A percentile compares a stretch with the other conserved stretches of the same genome.
Conservation (phyloP, 2,329 filamentous ascomycete species). For the Apiospora marii region DNA sequence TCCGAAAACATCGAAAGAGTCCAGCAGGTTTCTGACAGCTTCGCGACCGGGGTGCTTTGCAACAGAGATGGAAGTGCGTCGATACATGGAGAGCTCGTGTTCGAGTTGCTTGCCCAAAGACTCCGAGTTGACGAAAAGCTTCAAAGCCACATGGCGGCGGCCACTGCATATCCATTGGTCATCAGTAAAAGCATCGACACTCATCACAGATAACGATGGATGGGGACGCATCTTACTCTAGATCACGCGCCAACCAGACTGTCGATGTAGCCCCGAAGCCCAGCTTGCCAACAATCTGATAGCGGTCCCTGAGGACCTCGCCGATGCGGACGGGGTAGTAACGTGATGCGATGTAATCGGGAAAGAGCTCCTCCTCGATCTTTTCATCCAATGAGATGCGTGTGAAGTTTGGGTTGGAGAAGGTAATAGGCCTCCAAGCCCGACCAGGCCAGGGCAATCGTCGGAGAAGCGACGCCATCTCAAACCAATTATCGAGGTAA, state of each 20-base stretch:
- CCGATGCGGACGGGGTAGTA: constrained; percentile 30
- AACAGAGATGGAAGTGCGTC: constrained; percentile 41
- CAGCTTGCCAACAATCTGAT: constrained; percentile 37
- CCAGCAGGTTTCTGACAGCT: constrained; percentile 45
- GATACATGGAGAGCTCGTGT: constrained; percentile 53
- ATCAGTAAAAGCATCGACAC: background rate
- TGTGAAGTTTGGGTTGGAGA: background rate
- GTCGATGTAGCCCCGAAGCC: constrained; percentile 35
- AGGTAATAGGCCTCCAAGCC: background rate
- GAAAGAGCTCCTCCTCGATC: constrained; percentile 28
- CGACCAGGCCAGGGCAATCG: constrained; percentile 1
- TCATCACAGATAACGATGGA: background rate
- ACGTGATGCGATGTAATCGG: constrained; percentile 23
- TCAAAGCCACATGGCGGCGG: constrained; percentile 44
- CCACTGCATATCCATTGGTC: constrained; percentile 28
- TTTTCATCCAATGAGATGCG: background rate
- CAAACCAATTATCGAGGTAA: background rate
- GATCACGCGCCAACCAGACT: constrained; percentile 36
- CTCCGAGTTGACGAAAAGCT: constrained; percentile 39
- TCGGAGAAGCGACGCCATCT: background rate
- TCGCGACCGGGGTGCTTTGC: constrained; percentile 42
- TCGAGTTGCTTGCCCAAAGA: constrained; percentile 37
- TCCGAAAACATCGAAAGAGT: constrained; percentile 47
- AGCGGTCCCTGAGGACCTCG: constrained; percentile 30
- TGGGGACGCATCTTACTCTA: constrained; percentile 26